Evolutionary conservation across 768 basidiomycete genomes (phyloP).

Genomic region (Suillus weaverae): DNA sequence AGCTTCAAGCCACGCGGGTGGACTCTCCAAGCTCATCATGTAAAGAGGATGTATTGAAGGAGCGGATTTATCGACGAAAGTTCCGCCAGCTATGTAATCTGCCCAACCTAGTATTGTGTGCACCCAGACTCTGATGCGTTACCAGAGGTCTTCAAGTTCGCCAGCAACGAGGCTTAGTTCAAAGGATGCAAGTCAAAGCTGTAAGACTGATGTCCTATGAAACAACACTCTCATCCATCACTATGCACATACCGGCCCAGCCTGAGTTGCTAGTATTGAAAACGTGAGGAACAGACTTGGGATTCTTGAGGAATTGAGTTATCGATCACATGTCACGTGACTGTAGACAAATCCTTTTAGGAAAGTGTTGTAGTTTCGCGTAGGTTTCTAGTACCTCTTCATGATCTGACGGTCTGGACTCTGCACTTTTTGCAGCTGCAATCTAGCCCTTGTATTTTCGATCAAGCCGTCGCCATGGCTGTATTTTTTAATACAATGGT

Average conservation of each 20-base stretch:
- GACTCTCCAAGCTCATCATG: too few relatives aligned
- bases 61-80: too few relatives aligned
- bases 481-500: neutral
- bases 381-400: neutral
- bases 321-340: neutral
- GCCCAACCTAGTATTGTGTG: neutral
- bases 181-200: too few relatives aligned
- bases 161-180: too few relatives aligned
- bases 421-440: neutral
- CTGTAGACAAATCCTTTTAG: neutral
- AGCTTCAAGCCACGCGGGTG: neutral
- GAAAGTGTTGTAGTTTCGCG: neutral
- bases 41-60: too few relatives aligned
- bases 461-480: neutral
- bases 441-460: constrained; percentile 1
- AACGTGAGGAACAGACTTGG: too few relatives aligned
- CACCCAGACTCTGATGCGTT: too few relatives aligned
- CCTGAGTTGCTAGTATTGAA: too few relatives aligned
- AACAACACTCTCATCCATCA: neutral
- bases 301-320: too few relatives aligned
- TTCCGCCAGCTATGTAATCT: too few relatives aligned
- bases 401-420: neutral
- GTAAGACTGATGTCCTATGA: too few relatives aligned
- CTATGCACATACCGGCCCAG: neutral
- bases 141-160: too few relatives aligned